Base-by-base conservation (phyloP, 768 basidiomycete genomes). In the Mycena galericulata region DNA sequence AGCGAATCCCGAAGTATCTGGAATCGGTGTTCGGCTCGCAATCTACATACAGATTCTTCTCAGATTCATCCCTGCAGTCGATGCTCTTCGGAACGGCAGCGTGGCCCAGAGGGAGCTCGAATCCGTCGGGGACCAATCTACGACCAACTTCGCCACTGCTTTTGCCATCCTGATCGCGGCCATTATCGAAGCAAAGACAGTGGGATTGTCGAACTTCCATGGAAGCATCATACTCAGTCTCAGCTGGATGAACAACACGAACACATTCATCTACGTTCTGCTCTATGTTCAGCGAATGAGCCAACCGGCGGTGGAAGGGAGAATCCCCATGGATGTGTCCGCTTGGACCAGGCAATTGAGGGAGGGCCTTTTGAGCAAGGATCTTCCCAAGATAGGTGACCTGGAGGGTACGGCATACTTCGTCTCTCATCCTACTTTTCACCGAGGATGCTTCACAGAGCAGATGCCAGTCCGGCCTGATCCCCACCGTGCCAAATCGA, bases 41-140 rank as follows among this genome's bases (percentile, higher is more conserved):
- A 74, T 76, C 49, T 79, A 78, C 57, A 56, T 68, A 3, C 77
- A 78, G 51, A 74, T 71, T 47, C 27, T 76, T 4, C 65, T 78
- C 27, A 67, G 71, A 36, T 74, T 78, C 45, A 59, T 74, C 7
- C 74, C 75, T 3, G 72, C 74, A 12, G 17, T 78, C n/a, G 67
- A 58, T 4, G 72, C 68, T 20, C 69, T 75, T 20, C 53, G 34
- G 17, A 75, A 77, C 40, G 58, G 71, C n/a, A n/a, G 72, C 20
- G 69, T 78, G 24, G 58, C 65, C 6, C 22, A 49, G 7, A 60
- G 67, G 40, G 77, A 78, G 49, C 46, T 76, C 24, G 65, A 59
- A 36, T 49, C 65, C 2, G 43, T 60, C 29, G 56, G 30, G 47
- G 71, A 6, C 27, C 62, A 43, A n/a, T 75, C 50, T 34, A 72